Conservation (phyloP, 345 rosid genomes). For the Durio zibethinus region DNA sequence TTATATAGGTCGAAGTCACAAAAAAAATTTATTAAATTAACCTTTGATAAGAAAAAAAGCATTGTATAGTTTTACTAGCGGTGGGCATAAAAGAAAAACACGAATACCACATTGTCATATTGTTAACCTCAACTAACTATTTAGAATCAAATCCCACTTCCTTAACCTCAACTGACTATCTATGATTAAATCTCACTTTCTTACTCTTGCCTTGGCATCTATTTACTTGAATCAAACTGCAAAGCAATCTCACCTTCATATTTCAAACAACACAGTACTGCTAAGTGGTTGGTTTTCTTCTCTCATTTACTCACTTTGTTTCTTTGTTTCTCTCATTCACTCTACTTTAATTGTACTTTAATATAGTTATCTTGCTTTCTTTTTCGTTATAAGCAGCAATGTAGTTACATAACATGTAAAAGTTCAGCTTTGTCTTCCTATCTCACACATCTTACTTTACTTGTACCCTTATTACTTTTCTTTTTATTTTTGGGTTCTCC, state of each 20-base stretch:
- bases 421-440: not conserved
- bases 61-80: not conserved
- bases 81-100: not conserved
- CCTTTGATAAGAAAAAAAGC: not conserved
- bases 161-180: not conserved
- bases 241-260: not conserved
- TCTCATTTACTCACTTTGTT: not conserved
- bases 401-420: not conserved
- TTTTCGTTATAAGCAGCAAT: not conserved
- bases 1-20: not conserved
- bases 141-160: not conserved
- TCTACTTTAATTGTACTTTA: not conserved
- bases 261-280: not conserved
- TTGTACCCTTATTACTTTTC: no score
- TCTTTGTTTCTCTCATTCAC: not conserved
- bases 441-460: no score
- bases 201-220: not conserved
- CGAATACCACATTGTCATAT: not conserved
- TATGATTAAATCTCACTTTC: not conserved
- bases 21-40: not conserved
- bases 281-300: not conserved
- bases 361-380: not conserved
- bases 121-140: not conserved
- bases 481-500: no score
- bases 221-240: not conserved